Percentiles rank a stretch among this genome's conserved stretches.
Conservation (phyloP, 768 basidiomycete species). For the Rhizopogon vinicolor region DNA sequence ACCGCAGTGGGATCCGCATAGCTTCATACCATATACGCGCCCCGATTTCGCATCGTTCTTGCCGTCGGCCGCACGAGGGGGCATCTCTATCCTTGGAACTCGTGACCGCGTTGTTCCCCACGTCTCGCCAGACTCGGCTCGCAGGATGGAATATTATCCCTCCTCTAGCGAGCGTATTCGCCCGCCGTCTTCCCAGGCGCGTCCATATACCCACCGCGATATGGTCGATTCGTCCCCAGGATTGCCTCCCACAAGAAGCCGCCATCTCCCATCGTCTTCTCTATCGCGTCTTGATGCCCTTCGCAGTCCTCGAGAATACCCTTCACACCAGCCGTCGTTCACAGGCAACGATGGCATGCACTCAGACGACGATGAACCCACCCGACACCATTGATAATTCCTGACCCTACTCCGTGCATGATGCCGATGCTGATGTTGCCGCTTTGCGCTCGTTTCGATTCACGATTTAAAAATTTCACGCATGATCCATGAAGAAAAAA, state of each 20-base stretch:
- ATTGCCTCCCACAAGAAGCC: too few relatives aligned
- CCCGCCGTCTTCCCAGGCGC: neutral
- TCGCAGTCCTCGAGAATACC: slow-evolving; percentile 13
- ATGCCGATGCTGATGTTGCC: neutral
- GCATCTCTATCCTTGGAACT: slow-evolving; percentile 11
- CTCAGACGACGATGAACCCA: slow-evolving; percentile 14
- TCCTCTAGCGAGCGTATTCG: slow-evolving; percentile 11
- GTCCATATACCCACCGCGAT: slow-evolving; percentile 13
- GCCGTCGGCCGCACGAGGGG: slow-evolving; percentile 22
- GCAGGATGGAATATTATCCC: slow-evolving; percentile 7
- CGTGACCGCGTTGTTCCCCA: slow-evolving; percentile 13
- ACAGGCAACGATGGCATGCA: slow-evolving; percentile 10
- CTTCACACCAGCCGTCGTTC: slow-evolving; percentile 10
- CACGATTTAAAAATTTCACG: slow-evolving; percentile 19
- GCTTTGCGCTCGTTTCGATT: slow-evolving; percentile 1
- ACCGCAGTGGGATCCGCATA: slow-evolving; percentile 57
- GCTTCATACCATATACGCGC: slow-evolving; percentile 34
- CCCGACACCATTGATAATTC: slow-evolving; percentile 11
- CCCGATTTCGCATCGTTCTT: slow-evolving; percentile 31
- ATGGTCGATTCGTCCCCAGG: too few relatives aligned
- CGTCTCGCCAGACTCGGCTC: slow-evolving; percentile 7
- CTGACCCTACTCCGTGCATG: slow-evolving; percentile 11
- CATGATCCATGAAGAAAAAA: slow-evolving; percentile 17
- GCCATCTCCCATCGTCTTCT: neutral
- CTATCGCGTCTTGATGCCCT: slow-evolving; percentile 11